Evolutionary conservation across 148 eudicot species (phyloP).

Genomic region (Talinum fruticosum): DNA sequence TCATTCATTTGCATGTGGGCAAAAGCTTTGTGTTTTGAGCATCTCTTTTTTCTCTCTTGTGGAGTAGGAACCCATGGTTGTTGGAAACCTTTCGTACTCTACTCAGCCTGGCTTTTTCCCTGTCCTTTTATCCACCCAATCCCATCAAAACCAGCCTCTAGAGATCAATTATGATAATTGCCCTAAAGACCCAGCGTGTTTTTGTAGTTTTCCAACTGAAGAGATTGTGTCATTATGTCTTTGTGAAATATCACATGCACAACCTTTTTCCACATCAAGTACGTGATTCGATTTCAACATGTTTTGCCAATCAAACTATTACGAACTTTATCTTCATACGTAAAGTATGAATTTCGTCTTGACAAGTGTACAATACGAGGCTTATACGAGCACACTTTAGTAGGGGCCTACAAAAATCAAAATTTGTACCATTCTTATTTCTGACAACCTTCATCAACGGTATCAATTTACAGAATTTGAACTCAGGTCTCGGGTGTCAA

Average conservation of each 20-base stretch:
- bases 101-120: background rate
- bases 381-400: too few relatives aligned
- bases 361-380: too few relatives aligned
- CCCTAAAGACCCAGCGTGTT: conserved; percentile 1
- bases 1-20: conserved; percentile 47
- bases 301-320: background rate
- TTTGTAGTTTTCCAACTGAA: conserved; percentile 7
- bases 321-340: too few relatives aligned
- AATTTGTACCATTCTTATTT: too few relatives aligned
- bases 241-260: conserved; percentile 10
- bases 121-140: conserved; percentile 8
- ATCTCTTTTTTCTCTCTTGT: conserved; percentile 5
- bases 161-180: background rate
- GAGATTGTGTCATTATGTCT: background rate
- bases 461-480: too few relatives aligned
- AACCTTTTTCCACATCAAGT: background rate
- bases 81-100: conserved; percentile 10
- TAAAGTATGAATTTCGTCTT: too few relatives aligned
- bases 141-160: conserved; percentile 1
- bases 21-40: conserved; percentile 30
- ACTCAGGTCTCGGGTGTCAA: too few relatives aligned
- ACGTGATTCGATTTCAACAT: background rate
- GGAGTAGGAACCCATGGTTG: conserved; percentile 24
- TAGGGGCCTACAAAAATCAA: too few relatives aligned
- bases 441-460: too few relatives aligned